phyloP scores from a whole-genome alignment of 805 yeast species.

The Candida xiaguanensis region DNA sequence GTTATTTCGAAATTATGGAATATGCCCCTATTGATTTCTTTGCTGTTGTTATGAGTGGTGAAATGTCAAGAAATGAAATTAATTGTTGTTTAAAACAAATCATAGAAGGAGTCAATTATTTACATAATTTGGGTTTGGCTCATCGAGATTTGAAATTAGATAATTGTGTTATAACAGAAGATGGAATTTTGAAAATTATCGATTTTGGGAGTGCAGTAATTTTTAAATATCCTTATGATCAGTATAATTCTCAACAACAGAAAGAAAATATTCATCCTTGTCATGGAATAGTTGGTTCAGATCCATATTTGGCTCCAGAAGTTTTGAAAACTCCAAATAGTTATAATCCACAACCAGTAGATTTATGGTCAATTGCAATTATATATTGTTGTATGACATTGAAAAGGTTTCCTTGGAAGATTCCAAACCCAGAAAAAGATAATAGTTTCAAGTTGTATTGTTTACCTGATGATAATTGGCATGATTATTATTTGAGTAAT shows the following conservation, averaged over 20 bases:
- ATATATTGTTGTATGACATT: conserved; percentile 89
- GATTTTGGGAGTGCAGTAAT: conserved; percentile 95
- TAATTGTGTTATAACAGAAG: conserved; percentile 79
- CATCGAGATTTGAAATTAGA: conserved; percentile 91
- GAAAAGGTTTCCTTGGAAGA: conserved; percentile 93
- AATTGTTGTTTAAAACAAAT: conserved; percentile 90
- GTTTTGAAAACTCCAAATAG: conserved; percentile 57
- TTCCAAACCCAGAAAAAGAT: conserved; percentile 72
- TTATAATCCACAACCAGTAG: conserved; percentile 91
- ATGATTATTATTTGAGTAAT: conserved; percentile 71
- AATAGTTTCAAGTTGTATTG: conserved; percentile 81
- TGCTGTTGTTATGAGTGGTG: conserved; percentile 91
- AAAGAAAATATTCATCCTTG: conserved; percentile 64
- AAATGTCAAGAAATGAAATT: conserved; percentile 75
- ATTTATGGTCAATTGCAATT: conserved; percentile 90
- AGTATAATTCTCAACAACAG: conserved; percentile 31
- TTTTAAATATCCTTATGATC: conserved; percentile 77
- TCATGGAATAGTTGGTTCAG: conserved; percentile 81
- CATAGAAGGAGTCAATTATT: conserved; percentile 72
- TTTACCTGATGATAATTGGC: conserved; percentile 74
- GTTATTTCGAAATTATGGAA: conserved; percentile 90
- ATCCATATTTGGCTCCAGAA: conserved; percentile 89
- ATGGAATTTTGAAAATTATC: conserved; percentile 85
- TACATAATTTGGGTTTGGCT: conserved; percentile 82
- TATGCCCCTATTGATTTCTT: conserved; percentile 90